These are phyloP conservation scores for Nicotiana tabacum DNA, from an alignment of 257 asterid species.

Conservation along the genomic window DNA sequence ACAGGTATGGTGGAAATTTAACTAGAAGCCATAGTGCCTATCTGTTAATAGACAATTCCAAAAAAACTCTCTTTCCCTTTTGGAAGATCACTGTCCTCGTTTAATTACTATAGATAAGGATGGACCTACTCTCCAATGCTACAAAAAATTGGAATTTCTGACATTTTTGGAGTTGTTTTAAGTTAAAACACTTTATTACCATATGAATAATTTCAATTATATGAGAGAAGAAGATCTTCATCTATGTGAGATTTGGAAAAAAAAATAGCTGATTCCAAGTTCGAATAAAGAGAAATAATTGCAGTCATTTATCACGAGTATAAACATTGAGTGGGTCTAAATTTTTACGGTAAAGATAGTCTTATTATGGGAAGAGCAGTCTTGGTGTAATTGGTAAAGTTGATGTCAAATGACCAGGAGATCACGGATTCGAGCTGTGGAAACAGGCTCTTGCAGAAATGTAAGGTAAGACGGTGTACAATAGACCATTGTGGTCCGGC, in stretches of 20 bases:
- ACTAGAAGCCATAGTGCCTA: background rate
- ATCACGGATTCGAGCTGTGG: no score
- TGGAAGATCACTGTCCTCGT: background rate
- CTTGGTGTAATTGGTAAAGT: no score
- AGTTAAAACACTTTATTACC: background rate
- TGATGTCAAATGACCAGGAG: no score
- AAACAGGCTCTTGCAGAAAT: no score
- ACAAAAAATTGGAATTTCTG: background rate
- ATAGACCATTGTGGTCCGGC: no score
- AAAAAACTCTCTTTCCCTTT: background rate
- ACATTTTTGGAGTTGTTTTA: background rate
- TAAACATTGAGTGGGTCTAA: no score
- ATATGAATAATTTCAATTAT: background rate
- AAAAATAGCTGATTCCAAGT: no score
- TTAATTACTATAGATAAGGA: background rate
- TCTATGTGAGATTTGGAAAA: background rate
- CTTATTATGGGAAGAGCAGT: no score
- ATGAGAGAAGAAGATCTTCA: background rate
- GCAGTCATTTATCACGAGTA: no score
- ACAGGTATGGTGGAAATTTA: background rate
- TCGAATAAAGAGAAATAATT: no score
- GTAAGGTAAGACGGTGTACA: no score
- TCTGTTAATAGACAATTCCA: constrained; percentile 12
- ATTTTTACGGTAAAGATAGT: no score
- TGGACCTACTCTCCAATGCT: background rate